phyloP scores from a whole-genome alignment of 169 alveolate species.

The Eimeria tenella region DNA sequence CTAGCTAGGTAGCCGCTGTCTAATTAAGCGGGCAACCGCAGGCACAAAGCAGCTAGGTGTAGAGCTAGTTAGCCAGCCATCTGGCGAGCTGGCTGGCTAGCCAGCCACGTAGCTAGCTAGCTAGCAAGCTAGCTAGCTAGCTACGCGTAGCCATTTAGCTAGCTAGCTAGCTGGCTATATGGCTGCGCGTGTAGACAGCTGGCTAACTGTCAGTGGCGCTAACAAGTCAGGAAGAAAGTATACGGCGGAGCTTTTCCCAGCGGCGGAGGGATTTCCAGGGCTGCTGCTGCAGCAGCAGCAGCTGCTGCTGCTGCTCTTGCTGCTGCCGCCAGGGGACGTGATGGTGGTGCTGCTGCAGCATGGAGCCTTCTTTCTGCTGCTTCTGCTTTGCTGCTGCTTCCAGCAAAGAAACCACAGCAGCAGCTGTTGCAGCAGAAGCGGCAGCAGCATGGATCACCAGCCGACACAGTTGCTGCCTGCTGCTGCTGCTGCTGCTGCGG shows the following conservation, averaged over 20 bases:
- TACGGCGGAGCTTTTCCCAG: neutral
- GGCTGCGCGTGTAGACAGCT: neutral
- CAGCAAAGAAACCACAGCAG: neutral
- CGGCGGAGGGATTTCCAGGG: neutral
- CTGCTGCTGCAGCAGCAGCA: conserved; percentile 10
- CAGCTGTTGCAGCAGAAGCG: conserved; percentile 12
- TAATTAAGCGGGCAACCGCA: too few relatives aligned
- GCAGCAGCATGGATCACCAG: conserved; percentile 32
- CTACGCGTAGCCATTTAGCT: neutral
- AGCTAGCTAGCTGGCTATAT: neutral
- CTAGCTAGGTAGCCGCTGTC: too few relatives aligned
- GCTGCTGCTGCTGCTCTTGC: neutral
- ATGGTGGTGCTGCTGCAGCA: neutral
- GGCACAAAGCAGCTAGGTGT: neutral
- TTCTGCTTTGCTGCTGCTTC: conserved; percentile 22
- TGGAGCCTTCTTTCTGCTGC: neutral
- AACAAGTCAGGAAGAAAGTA: neutral
- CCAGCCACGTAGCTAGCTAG: neutral
- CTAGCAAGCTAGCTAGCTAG: neutral
- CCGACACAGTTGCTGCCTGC: conserved; percentile 46
- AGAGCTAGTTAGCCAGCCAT: neutral
- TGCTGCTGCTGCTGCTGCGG: conserved; percentile 35
- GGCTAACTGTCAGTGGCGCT: neutral
- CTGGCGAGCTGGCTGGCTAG: neutral
- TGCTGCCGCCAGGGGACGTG: too few relatives aligned